Evolutionary conservation across 2,329 filamentous ascomycete genomes (phyloP).

Genomic region (Dactylellina sp.): DNA sequence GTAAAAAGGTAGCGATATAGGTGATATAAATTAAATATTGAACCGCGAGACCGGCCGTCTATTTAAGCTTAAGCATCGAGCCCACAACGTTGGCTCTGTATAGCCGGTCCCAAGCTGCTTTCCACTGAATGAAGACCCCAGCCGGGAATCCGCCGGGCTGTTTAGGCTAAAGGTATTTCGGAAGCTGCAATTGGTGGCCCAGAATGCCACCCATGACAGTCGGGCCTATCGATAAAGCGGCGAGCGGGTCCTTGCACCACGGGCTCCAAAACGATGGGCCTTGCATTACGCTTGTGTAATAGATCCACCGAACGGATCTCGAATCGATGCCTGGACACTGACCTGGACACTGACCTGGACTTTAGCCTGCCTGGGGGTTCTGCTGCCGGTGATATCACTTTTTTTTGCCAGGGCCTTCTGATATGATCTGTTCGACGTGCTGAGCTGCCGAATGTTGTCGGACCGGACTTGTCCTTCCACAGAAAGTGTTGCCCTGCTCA

Average conservation of each 20-base stretch:
- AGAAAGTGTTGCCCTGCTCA: not conserved
- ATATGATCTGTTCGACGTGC: too few species aligned
- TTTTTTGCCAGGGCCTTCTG: too few species aligned
- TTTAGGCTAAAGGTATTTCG: constrained; percentile 48
- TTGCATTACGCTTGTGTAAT: constrained; percentile 39
- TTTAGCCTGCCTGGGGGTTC: too few species aligned
- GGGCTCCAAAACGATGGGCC: constrained; percentile 18
- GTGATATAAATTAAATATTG: constrained; percentile 23
- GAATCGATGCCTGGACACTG: not conserved
- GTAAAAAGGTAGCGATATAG: not conserved
- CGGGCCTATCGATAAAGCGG: constrained; percentile 37
- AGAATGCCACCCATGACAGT: not conserved
- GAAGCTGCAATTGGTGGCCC: constrained; percentile 39
- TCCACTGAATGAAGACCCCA: constrained; percentile 11
- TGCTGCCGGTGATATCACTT: too few species aligned
- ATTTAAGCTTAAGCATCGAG: constrained; percentile 44
- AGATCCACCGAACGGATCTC: not conserved
- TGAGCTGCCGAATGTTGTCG: not conserved
- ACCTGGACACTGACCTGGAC: too few species aligned
- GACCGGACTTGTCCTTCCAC: not conserved
- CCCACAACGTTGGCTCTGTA: constrained; percentile 17
- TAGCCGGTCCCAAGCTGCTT: constrained; percentile 18
- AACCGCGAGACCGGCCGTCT: constrained; percentile 33
- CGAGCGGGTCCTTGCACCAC: constrained; percentile 36
- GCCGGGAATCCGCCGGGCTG: constrained; percentile 8